phyloP scores from a whole-genome alignment of 805 yeast genomes.

The Candida coquimbonensis region DNA sequence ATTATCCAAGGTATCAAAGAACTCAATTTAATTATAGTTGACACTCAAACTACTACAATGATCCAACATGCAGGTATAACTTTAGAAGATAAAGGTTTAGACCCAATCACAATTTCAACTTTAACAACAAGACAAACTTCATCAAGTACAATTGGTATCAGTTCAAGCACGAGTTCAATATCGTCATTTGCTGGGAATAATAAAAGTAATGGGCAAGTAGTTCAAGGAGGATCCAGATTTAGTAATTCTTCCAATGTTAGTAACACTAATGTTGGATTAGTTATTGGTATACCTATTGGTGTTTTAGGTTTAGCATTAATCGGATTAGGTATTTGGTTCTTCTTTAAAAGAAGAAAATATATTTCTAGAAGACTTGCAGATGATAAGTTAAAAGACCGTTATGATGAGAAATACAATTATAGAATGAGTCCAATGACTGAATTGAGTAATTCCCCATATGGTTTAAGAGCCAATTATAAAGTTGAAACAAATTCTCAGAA shows the following conservation, averaged over 20 bases:
- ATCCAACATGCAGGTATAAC: background rate
- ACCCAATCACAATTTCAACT: constrained; percentile 3
- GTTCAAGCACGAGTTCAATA: background rate
- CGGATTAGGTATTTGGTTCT: constrained; percentile 10
- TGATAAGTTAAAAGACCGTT: constrained; percentile 9
- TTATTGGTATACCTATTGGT: constrained; percentile 23
- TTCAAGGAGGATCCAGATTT: background rate
- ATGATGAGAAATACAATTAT: constrained; percentile 22
- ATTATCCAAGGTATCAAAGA: constrained; percentile 8
- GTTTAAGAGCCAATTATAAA: background rate
- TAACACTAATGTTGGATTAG: constrained; percentile 14
- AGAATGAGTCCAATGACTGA: constrained; percentile 8
- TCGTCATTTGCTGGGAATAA: background rate
- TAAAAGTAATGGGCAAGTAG: background rate
- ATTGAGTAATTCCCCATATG: background rate
- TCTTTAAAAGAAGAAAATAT: constrained; percentile 8
- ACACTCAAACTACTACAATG: background rate
- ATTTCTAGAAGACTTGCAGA: constrained; percentile 3
- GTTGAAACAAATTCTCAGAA: background rate
- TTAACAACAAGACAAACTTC: constrained; percentile 3
- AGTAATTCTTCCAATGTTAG: background rate
- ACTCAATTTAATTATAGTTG: constrained; percentile 2
- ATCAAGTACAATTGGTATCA: background rate
- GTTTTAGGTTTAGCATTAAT: constrained; percentile 13
- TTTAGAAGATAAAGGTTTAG: background rate